These are phyloP conservation scores for Golubevia pallescens DNA, from an alignment of 1,284 basidiomycete species.

Conservation along the genomic window DNA sequence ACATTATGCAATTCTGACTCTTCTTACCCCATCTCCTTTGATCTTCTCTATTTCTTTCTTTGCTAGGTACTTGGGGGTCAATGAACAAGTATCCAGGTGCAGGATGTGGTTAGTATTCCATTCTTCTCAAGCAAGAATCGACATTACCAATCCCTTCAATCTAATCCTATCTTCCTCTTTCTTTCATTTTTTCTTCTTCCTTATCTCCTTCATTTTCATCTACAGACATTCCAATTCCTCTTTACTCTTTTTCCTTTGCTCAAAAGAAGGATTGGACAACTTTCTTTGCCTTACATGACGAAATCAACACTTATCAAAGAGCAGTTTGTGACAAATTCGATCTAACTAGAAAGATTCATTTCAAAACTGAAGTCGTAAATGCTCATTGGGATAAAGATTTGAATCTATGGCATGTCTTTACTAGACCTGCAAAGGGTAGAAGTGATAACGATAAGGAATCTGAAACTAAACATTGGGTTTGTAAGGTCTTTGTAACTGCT, in stretches of 20 bases:
- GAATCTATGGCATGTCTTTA: slow-evolving; percentile 52
- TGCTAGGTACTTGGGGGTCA: slow-evolving; percentile 27
- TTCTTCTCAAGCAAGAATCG: neutral
- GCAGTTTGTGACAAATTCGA: slow-evolving; percentile 41
- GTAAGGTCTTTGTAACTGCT: slow-evolving; percentile 48
- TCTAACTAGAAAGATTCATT: slow-evolving; percentile 35
- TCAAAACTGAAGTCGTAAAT: slow-evolving; percentile 37
- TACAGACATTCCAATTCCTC: slow-evolving; percentile 42
- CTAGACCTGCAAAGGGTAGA: slow-evolving; percentile 9
- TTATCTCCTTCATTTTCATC: neutral
- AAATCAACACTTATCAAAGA: slow-evolving; percentile 44
- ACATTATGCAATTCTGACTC: too few relatives aligned
- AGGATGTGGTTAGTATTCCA: slow-evolving; percentile 29
- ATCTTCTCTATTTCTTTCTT: neutral
- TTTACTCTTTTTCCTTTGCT: slow-evolving; percentile 58
- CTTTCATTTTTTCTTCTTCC: neutral
- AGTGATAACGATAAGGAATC: neutral
- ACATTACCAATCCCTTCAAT: too few relatives aligned
- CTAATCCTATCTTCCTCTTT: too few relatives aligned
- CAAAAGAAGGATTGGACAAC: slow-evolving; percentile 53
- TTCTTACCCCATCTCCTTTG: too few relatives aligned
- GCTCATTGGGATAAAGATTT: slow-evolving; percentile 45
- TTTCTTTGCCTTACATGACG: slow-evolving; percentile 41
- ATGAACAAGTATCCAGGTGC: slow-evolving; percentile 46
- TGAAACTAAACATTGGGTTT: slow-evolving; percentile 40